Evolutionary conservation across 352 stramenopile species (phyloP).

Genomic region (Pythium diclinum): DNA sequence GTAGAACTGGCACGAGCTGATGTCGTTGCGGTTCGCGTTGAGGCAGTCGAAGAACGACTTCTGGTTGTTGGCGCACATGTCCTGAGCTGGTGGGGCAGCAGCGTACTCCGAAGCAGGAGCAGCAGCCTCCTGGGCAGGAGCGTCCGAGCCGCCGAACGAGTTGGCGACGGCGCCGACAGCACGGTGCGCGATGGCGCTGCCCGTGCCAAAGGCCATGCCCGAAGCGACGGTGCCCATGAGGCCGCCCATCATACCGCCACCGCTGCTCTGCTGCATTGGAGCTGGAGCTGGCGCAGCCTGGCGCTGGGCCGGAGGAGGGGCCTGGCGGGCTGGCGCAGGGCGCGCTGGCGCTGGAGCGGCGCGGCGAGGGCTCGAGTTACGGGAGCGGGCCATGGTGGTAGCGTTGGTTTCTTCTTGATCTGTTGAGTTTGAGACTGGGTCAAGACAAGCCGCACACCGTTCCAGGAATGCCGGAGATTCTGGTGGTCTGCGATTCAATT

Average conservation of each 20-base stretch:
- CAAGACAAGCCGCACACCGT: conserved; percentile 25
- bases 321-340: conserved; percentile 35
- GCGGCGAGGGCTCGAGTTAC: conserved; percentile 51
- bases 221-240: conserved; percentile 95
- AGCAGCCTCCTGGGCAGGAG: conserved; percentile 30
- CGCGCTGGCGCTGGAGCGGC: conserved; percentile 36
- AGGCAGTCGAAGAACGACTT: conserved; percentile 84
- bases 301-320: conserved; percentile 49
- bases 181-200: conserved; percentile 94
- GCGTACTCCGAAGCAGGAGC: conserved; percentile 22
- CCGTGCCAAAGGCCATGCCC: conserved; percentile 98
- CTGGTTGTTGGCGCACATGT: conserved; percentile 70
- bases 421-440: conserved; percentile 25
- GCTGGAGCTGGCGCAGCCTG: conserved; percentile 53
- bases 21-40: conserved; percentile 85
- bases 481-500: conserved; percentile 21
- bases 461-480: conserved; percentile 32
- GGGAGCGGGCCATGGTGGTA: conserved; percentile 59
- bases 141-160: conserved; percentile 65
- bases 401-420: conserved; percentile 14
- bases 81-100: conserved; percentile 37
- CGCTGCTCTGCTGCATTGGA: conserved; percentile 44
- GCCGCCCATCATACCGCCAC: conserved; percentile 90
- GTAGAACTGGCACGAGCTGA: conserved; percentile 86
- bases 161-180: conserved; percentile 76